phyloP scores from a whole-genome alignment of 768 basidiomycete genomes.

The Gyrodon lividus region DNA sequence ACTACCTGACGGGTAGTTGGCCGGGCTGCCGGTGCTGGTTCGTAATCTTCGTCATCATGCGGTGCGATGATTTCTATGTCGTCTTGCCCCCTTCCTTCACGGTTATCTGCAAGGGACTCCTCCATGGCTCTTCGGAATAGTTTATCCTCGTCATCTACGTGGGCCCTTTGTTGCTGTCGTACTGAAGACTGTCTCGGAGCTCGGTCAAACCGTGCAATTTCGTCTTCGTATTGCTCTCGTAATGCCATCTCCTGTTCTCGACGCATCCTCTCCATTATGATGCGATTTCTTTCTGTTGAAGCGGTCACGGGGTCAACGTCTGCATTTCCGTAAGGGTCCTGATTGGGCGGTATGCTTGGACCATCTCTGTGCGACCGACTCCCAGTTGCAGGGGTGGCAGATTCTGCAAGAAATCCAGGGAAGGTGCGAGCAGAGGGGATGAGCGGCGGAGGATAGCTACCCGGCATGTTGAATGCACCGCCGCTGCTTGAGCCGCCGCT shows the following conservation, averaged over 20 bases:
- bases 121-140: slow-evolving; percentile 46
- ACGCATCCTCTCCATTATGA: slow-evolving; percentile 61
- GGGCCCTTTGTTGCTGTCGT: slow-evolving; percentile 3
- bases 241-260: slow-evolving; percentile 67
- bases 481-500: slow-evolving; percentile 1
- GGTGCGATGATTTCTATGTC: slow-evolving; percentile 19
- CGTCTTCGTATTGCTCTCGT: slow-evolving; percentile 53
- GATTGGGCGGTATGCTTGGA: slow-evolving; percentile 27
- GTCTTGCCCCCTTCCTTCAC: slow-evolving; percentile 14
- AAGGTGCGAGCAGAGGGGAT: slow-evolving; percentile 29
- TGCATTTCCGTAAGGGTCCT: slow-evolving; percentile 30
- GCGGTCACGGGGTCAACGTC: slow-evolving; percentile 57
- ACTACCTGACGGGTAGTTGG: slow-evolving; percentile 28
- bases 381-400: slow-evolving; percentile 14
- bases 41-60: slow-evolving; percentile 22
- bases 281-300: slow-evolving; percentile 63
- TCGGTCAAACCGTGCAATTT: slow-evolving; percentile 28
- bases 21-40: slow-evolving; percentile 2
- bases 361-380: slow-evolving; percentile 9
- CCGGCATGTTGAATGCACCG: slow-evolving; percentile 9
- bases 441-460: slow-evolving; percentile 20
- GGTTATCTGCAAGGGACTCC: slow-evolving; percentile 23
- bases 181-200: slow-evolving; percentile 8
- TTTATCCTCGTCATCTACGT: slow-evolving; percentile 52
- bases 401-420: slow-evolving; percentile 20